phyloP scores from a whole-genome alignment of 2,329 filamentous ascomycete species.

The Fusarium sp. region DNA sequence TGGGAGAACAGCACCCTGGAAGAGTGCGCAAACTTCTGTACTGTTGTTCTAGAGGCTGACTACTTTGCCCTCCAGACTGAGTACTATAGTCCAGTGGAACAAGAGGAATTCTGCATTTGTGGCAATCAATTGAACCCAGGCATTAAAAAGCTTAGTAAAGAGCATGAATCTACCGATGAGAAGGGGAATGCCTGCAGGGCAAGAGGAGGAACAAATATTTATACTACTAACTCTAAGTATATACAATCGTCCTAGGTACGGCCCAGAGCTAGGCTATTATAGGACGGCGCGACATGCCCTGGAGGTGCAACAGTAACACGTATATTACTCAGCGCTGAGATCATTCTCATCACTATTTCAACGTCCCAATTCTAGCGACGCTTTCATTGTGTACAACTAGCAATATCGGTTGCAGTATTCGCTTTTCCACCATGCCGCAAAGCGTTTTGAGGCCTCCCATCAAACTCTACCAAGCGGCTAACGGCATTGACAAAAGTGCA shows the following conservation, averaged over 20 bases:
- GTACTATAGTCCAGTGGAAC: background rate
- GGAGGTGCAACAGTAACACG: background rate
- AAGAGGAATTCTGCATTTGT: background rate
- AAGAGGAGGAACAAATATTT: background rate
- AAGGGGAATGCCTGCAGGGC: background rate
- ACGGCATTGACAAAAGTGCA: accelerated
- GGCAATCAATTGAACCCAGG: background rate
- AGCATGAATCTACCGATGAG: background rate
- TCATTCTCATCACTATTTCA: too few species aligned
- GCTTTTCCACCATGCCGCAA: background rate
- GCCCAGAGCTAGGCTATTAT: background rate
- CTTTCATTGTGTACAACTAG: too few species aligned
- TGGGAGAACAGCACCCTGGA: background rate
- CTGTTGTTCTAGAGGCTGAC: background rate
- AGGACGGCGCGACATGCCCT: background rate
- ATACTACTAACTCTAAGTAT: background rate
- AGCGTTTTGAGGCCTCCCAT: background rate
- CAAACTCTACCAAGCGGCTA: background rate
- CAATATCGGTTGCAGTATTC: too few species aligned
- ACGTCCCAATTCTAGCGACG: too few species aligned
- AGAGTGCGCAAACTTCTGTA: background rate
- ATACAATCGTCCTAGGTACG: background rate
- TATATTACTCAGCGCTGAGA: too few species aligned
- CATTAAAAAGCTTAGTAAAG: background rate
- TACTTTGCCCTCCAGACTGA: background rate